Evolutionary conservation across 164 flowering plant species (phyloP).

Genomic region (Vitis riparia): DNA sequence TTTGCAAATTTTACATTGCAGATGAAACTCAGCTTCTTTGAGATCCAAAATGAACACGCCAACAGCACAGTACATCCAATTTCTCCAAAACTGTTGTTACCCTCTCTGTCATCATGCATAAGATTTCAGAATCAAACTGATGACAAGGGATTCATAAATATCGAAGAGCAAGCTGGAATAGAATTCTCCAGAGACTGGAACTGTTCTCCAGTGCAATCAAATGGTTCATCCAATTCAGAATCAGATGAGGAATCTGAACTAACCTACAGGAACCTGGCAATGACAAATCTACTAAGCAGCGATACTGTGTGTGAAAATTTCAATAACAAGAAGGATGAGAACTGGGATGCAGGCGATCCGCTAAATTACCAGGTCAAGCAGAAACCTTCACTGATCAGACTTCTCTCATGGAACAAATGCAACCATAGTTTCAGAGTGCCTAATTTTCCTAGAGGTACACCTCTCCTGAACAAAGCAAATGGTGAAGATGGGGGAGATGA

Average conservation of each 20-base stretch:
- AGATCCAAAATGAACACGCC: conserved; percentile 9
- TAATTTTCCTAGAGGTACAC: conserved; percentile 1
- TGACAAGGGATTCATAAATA: conserved; percentile 5
- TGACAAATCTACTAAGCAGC: conserved; percentile 13
- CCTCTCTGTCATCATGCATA: conserved; percentile 19
- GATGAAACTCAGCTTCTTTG: conserved; percentile 16
- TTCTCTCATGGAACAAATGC: conserved; percentile 9
- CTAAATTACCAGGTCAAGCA: background rate
- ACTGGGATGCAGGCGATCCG: background rate
- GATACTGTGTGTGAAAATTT: conserved; percentile 1
- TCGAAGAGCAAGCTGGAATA: background rate
- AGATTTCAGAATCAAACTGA: conserved; percentile 11
- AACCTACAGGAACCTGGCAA: conserved; percentile 17
- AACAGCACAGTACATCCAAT: conserved; percentile 14
- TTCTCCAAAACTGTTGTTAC: conserved; percentile 6
- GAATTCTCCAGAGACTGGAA: conserved; percentile 1
- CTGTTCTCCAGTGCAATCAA: conserved; percentile 12
- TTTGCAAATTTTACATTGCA: conserved; percentile 3
- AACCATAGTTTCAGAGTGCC: background rate
- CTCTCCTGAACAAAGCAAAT: conserved; percentile 11
- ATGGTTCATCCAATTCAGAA: conserved; percentile 7
- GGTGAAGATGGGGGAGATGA: conserved; percentile 19
- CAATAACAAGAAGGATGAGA: conserved; percentile 3
- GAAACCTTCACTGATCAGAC: conserved; percentile 10
- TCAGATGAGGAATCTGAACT: conserved; percentile 22